A percentile compares a stretch with the other conserved stretches of the same genome.
Conservation (phyloP, 371 early-diverging fungal species). For the Blastocladiella emersonii region DNA sequence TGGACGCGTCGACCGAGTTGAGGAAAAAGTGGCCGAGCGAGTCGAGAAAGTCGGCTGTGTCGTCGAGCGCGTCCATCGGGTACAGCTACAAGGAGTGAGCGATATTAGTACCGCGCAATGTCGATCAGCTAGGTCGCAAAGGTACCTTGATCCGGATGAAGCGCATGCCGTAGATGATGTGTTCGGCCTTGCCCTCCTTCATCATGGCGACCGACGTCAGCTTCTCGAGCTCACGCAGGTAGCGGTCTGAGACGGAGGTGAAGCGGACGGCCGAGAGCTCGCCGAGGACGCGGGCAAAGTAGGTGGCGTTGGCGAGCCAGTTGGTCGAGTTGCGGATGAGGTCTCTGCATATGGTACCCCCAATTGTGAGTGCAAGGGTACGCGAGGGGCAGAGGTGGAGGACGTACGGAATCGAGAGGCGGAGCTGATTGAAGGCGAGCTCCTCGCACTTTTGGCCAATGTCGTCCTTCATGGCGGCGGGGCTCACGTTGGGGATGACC, state of each 20-base stretch:
- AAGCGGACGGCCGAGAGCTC: conserved; percentile 73
- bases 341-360: conserved; percentile 29
- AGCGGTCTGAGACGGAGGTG: conserved; percentile 83
- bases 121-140: background rate
- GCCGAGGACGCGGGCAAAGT: conserved; percentile 79
- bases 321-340: conserved; percentile 60
- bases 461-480: conserved; percentile 60
- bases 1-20: conserved; percentile 56
- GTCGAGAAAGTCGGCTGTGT: conserved; percentile 22
- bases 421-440: conserved; percentile 77
- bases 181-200: conserved; percentile 66
- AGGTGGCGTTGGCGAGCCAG: conserved; percentile 68
- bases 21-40: conserved; percentile 76
- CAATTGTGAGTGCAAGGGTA: background rate
- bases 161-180: conserved; percentile 77
- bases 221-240: conserved; percentile 72
- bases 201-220: conserved; percentile 26
- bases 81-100: conserved; percentile 42
- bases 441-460: conserved; percentile 82
- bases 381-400: background rate
- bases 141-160: conserved; percentile 69
- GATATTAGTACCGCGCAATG: background rate
- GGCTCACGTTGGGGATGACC: conserved; percentile 56
- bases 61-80: conserved; percentile 32
- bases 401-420: conserved; percentile 73